A percentile compares a stretch with the other conserved stretches of the same genome.
phyloP scores from a whole-genome alignment of 495 filamentous ascomycete species.

The Rhypophila decipiens region DNA sequence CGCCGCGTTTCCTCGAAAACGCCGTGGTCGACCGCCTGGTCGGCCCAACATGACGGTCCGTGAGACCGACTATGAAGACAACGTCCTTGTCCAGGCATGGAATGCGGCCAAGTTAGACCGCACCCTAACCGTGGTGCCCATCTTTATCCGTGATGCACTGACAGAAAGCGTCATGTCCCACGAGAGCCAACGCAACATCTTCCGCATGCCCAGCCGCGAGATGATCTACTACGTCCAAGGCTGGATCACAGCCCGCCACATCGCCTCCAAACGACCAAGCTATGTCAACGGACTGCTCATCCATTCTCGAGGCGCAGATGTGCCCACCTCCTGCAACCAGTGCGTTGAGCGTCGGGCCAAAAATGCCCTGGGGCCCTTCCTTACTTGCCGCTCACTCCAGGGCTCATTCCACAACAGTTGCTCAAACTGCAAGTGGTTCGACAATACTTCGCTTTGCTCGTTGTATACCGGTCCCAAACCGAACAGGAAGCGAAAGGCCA shows the following conservation, averaged over 20 bases:
- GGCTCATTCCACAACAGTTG: conserved; percentile 28
- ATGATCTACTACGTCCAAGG: conserved; percentile 26
- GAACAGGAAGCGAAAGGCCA: conserved; percentile 29
- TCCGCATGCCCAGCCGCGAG: conserved; percentile 21
- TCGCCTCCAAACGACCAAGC: conserved; percentile 28
- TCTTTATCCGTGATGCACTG: conserved; percentile 21
- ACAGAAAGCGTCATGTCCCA: conserved; percentile 20
- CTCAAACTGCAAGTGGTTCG: conserved; percentile 35
- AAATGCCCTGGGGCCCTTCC: conserved; percentile 24
- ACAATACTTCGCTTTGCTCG: conserved; percentile 27
- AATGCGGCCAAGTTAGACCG: conserved; percentile 22
- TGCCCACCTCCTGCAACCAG: conserved; percentile 13
- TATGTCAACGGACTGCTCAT: conserved; percentile 31
- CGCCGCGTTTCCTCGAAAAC: conserved; percentile 22
- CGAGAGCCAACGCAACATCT: conserved; percentile 25
- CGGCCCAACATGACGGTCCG: conserved; percentile 25
- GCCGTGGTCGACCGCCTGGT: conserved; percentile 26
- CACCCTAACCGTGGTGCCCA: conserved; percentile 13
- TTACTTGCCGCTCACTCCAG: conserved; percentile 19
- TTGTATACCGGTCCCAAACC: conserved; percentile 29
- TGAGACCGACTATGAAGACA: conserved; percentile 23
- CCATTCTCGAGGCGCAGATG: conserved; percentile 26
- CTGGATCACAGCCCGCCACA: conserved; percentile 30
- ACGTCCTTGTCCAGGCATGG: conserved; percentile 22
- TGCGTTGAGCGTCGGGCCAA: conserved; percentile 22